Conservation (phyloP, 495 filamentous ascomycete species). For the Penicillium chermesinum region DNA sequence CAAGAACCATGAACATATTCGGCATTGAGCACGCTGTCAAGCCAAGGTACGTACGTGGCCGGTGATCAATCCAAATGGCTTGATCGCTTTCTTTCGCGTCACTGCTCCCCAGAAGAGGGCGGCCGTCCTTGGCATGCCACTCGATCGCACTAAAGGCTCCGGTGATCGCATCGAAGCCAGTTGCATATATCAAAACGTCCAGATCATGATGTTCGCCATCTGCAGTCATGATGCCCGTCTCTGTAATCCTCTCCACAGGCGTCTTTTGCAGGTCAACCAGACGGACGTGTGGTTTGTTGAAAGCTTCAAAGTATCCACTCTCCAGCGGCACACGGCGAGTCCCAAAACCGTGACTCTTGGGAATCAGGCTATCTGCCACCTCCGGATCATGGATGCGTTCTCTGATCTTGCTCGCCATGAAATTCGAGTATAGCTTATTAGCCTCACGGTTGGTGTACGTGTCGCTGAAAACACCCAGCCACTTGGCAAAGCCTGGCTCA, state of each 20-base stretch:
- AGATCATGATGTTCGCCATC: conserved; percentile 32
- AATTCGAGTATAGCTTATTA: conserved; percentile 24
- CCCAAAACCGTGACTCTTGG: conserved; percentile 26
- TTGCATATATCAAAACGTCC: conserved; percentile 37
- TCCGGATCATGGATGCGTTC: conserved; percentile 22
- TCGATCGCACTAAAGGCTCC: conserved; percentile 29
- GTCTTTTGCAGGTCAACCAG: conserved; percentile 28
- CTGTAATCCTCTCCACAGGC: conserved; percentile 19
- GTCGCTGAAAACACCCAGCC: conserved; percentile 28
- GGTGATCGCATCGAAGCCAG: conserved; percentile 32
- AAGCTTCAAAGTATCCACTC: conserved; percentile 32
- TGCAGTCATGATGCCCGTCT: conserved; percentile 27
- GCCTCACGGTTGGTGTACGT: conserved; percentile 18
- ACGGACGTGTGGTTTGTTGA: conserved; percentile 30
- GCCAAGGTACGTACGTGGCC: conserved; percentile 24
- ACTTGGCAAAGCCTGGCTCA: conserved; percentile 25
- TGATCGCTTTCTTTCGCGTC: conserved; percentile 8
- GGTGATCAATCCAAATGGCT: conserved; percentile 21
- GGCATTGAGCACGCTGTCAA: conserved; percentile 24
- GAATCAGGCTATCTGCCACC: conserved; percentile 26
- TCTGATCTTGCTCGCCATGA: conserved; percentile 27
- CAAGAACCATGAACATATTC: conserved; percentile 33
- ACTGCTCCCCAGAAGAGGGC: conserved; percentile 16
- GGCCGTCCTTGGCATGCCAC: conserved; percentile 18
- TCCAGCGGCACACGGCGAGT: conserved; percentile 26